phyloP scores from a whole-genome alignment of 345 rosid genomes.

The Salix koriyanagi region DNA sequence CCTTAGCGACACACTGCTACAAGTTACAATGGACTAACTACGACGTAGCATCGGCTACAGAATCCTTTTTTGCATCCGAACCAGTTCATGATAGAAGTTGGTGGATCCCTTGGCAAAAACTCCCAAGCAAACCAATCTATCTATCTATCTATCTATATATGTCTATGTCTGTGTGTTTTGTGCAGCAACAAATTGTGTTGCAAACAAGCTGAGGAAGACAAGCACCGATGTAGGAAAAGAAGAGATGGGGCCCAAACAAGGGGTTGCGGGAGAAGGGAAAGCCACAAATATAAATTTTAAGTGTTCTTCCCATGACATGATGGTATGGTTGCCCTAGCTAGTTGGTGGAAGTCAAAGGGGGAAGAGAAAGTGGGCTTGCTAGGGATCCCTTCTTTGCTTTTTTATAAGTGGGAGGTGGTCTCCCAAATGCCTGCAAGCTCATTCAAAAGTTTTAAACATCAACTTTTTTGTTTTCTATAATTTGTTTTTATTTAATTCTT shows the following conservation, averaged over 20 bases:
- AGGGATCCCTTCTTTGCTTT: neutral
- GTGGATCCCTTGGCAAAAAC: no score
- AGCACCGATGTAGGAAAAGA: slow-evolving; percentile 1
- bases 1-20: slow-evolving; percentile 14
- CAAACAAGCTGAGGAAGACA: neutral
- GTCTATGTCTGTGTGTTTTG: no score
- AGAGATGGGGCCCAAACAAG: slow-evolving; percentile 12
- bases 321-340: slow-evolving; percentile 35
- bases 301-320: slow-evolving; percentile 14
- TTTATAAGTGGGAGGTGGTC: slow-evolving; percentile 31
- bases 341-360: slow-evolving; percentile 32
- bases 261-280: neutral
- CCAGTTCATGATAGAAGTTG: no score
- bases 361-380: slow-evolving; percentile 28
- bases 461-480: neutral
- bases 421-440: slow-evolving; percentile 38
- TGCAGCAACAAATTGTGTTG: neutral
- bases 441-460: neutral
- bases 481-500: neutral
- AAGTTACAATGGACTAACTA: neutral
- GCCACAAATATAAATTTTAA: slow-evolving; percentile 12
- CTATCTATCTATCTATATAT: no score
- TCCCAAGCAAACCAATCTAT: no score
- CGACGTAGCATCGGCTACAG: slow-evolving; percentile 7
- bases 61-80: neutral